Evolutionary conservation across 192 early-diverging fungal species (phyloP).

Genomic region (Coemansia sp.): DNA sequence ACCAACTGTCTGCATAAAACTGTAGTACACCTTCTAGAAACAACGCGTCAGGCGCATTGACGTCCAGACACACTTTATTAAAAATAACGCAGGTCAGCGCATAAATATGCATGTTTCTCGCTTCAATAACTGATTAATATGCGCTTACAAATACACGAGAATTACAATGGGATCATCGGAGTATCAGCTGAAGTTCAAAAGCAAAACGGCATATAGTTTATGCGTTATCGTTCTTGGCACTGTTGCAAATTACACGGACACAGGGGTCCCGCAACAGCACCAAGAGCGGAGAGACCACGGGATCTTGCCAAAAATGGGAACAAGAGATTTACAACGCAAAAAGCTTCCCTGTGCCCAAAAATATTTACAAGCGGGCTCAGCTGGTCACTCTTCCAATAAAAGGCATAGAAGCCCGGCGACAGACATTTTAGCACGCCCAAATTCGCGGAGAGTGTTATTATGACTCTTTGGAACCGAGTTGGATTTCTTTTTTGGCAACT

Average conservation of each 20-base stretch:
- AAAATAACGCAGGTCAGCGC: not conserved
- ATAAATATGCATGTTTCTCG: not conserved
- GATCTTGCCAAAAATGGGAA: conserved; percentile 7
- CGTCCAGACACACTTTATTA: too few relatives aligned
- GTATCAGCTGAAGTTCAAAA: too few relatives aligned
- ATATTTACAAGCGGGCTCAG: not conserved
- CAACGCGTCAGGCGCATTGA: too few relatives aligned
- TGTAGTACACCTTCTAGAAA: not conserved
- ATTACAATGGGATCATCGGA: too few relatives aligned
- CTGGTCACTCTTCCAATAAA: not conserved
- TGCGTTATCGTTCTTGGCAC: not conserved
- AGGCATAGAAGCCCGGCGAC: not conserved
- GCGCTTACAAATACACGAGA: not conserved
- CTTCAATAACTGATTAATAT: not conserved
- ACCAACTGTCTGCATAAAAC: not conserved
- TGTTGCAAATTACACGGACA: too few relatives aligned
- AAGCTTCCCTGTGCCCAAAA: conserved; percentile 11
- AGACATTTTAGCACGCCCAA: not conserved
- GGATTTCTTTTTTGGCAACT: conserved; percentile 7
- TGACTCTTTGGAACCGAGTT: not conserved
- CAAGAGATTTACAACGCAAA: not conserved
- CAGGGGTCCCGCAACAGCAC: too few relatives aligned
- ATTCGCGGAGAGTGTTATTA: not conserved
- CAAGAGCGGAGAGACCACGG: conserved; percentile 4
- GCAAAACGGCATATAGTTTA: too few relatives aligned